A percentile compares a stretch with the other conserved stretches of the same genome.
Conservation (phyloP, 768 basidiomycete genomes). For the Phaffia australis region DNA sequence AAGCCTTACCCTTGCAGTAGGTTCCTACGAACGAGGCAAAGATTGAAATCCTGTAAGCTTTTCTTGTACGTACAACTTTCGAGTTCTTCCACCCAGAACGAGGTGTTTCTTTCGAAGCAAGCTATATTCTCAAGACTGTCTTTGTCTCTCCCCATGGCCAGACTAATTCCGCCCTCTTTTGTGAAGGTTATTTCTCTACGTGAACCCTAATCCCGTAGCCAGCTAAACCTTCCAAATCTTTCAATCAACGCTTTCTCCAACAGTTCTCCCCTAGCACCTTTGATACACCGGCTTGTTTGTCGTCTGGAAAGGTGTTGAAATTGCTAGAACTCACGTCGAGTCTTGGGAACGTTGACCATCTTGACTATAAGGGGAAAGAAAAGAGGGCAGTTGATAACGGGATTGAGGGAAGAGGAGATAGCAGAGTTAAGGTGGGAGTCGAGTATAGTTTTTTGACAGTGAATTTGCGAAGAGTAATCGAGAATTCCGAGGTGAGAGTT, state of each 20-base stretch:
- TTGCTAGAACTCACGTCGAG: slow-evolving; percentile 16
- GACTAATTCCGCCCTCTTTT: background rate
- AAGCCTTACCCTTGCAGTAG: slow-evolving; percentile 83
- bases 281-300: too few relatives aligned
- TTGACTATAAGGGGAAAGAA: slow-evolving; percentile 7
- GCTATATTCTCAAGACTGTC: background rate
- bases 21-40: slow-evolving; percentile 11
- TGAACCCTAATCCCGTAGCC: background rate
- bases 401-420: background rate
- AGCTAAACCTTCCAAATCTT: background rate
- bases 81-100: background rate
- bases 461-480: background rate
- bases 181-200: background rate
- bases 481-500: too few relatives aligned
- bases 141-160: background rate
- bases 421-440: background rate
- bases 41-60: background rate
- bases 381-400: background rate
- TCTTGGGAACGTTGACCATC: slow-evolving; percentile 27
- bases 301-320: too few relatives aligned
- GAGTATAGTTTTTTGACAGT: background rate
- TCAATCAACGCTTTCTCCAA: too few relatives aligned
- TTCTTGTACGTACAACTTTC: background rate
- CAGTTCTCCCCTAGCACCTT: too few relatives aligned
- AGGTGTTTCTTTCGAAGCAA: background rate